Percentiles rank a stretch among this genome's conserved stretches.
Evolutionary conservation across 164 flowering plant species (phyloP).

Genomic region (Sedum album): DNA sequence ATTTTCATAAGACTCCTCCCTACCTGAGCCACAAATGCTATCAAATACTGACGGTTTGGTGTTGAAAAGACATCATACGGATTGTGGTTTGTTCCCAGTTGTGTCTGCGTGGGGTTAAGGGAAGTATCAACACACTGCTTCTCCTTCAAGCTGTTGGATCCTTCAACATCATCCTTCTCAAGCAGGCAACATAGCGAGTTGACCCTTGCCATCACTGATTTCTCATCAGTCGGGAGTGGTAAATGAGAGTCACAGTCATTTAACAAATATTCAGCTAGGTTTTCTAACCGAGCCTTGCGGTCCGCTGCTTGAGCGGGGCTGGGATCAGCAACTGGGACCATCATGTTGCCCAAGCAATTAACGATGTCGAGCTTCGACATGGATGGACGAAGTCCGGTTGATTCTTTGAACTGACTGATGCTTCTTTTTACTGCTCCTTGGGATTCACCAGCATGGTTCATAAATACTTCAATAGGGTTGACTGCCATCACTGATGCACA

Average conservation of each 20-base stretch:
- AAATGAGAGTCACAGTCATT: conserved; percentile 46
- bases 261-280: conserved; percentile 53
- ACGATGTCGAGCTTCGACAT: conserved; percentile 75
- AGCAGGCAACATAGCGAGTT: too few species aligned
- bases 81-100: background rate
- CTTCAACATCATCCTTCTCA: conserved; percentile 8
- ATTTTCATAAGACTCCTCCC: background rate
- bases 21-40: background rate
- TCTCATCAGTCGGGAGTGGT: conserved; percentile 29
- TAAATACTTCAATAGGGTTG: conserved; percentile 30
- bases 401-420: conserved; percentile 22
- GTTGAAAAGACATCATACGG: background rate
- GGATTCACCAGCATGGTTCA: conserved; percentile 12
- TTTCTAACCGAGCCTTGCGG: conserved; percentile 21
- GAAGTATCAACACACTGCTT: background rate
- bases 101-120: background rate
- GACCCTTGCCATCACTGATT: too few species aligned
- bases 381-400: too few species aligned
- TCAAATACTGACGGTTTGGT: background rate
- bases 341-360: conserved; percentile 46
- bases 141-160: background rate
- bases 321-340: too few species aligned
- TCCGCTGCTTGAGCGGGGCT: conserved; percentile 7
- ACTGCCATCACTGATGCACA: conserved; percentile 3
- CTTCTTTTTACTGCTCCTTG: conserved; percentile 16